Conservation (phyloP, 202 grass and related monocot species). For the Carex arenaria region DNA sequence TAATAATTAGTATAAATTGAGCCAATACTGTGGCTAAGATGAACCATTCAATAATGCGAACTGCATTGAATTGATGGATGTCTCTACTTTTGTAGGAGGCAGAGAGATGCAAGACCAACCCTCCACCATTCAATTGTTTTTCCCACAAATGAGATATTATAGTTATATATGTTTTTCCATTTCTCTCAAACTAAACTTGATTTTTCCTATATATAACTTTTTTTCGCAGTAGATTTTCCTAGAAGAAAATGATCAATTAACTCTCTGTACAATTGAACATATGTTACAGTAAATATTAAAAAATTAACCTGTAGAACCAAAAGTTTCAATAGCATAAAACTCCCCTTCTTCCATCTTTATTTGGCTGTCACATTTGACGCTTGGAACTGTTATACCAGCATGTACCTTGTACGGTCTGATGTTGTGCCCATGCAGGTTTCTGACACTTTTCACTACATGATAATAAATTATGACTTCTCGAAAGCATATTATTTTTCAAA, state of each 20-base stretch:
- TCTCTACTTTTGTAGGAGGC: background rate
- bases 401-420: conserved; percentile 93
- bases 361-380: conserved; percentile 90
- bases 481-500: too few relatives aligned
- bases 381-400: conserved; percentile 84
- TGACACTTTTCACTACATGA: conserved; percentile 70
- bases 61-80: background rate
- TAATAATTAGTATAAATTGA: too few relatives aligned
- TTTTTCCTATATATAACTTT: background rate
- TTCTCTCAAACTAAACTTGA: background rate
- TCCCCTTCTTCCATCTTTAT: conserved; percentile 98
- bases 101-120: background rate
- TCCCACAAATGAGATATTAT: background rate
- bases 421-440: conserved; percentile 90
- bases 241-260: background rate
- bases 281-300: background rate
- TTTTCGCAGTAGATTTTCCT: background rate
- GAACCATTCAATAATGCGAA: background rate
- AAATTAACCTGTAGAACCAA: conserved; percentile 73
- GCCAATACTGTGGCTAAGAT: too few relatives aligned
- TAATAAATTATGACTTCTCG: too few relatives aligned
- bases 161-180: background rate
- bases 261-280: background rate
- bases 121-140: background rate
- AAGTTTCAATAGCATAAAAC: conserved; percentile 97